Evolutionary conservation across 1,139 yeast genomes (phyloP).

Genomic region (Nadsonia starkeyi-henricii): DNA sequence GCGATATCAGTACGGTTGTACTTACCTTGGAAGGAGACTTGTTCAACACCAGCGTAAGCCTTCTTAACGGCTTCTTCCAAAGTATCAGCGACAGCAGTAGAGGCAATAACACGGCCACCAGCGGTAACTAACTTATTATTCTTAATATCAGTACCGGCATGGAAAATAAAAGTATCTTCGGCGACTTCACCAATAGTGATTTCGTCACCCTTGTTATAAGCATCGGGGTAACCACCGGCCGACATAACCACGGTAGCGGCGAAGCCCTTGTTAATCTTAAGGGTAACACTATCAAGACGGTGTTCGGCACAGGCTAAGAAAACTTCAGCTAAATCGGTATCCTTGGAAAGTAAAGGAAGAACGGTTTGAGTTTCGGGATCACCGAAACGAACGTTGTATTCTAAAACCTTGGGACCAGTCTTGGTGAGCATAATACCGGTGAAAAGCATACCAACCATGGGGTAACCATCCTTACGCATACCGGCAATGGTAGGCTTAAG

Average conservation of each 20-base stretch:
- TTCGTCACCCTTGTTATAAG: conserved; percentile 74
- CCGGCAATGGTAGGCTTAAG: conserved; percentile 91
- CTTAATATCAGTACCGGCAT: conserved; percentile 69
- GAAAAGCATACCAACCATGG: conserved; percentile 90
- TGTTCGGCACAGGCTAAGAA: conserved; percentile 92
- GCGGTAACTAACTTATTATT: conserved; percentile 59
- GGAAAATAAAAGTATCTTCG: conserved; percentile 65
- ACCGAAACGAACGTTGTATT: conserved; percentile 95
- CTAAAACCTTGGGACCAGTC: conserved; percentile 82
- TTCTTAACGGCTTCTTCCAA: conserved; percentile 68
- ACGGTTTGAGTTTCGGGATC: conserved; percentile 99
- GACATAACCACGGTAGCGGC: conserved; percentile 89
- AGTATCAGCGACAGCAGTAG: conserved; percentile 71
- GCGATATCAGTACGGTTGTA: conserved; percentile 91
- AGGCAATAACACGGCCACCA: conserved; percentile 96
- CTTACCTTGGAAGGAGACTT: conserved; percentile 56
- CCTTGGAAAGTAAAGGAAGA: conserved; percentile 66
- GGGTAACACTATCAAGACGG: conserved; percentile 71
- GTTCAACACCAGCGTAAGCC: conserved; percentile 76
- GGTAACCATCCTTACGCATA: conserved; percentile 89
- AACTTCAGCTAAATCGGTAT: conserved; percentile 83
- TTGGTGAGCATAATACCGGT: conserved; percentile 92
- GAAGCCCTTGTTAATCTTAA: conserved; percentile 44
- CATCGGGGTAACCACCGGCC: conserved; percentile 93
- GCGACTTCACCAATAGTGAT: conserved; percentile 41